Evolutionary conservation across 2,329 filamentous ascomycete genomes (phyloP).

Genomic region (Bretziella fagacearum): DNA sequence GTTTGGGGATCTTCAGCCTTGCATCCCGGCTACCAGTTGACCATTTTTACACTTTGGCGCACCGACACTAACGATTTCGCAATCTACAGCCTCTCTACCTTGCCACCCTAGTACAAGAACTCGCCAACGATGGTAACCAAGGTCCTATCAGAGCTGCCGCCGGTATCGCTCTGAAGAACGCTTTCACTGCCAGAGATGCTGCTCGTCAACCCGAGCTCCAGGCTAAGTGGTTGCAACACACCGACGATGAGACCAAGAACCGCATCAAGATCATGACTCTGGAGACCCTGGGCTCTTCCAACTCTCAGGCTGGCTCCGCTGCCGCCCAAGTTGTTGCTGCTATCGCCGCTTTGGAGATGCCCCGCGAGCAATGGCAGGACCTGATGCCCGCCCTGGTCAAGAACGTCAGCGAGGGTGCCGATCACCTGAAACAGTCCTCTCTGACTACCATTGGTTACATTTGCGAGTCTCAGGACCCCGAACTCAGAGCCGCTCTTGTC

Average conservation of each 20-base stretch:
- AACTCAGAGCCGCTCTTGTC: conserved; percentile 64
- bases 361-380: conserved; percentile 82
- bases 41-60: background rate
- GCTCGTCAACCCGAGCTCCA: conserved; percentile 77
- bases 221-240: conserved; percentile 76
- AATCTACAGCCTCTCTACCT: conserved; percentile 67
- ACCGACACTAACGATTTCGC: conserved; percentile 1
- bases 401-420: conserved; percentile 73
- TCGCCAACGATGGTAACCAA: conserved; percentile 76
- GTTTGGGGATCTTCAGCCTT: background rate
- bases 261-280: conserved; percentile 83
- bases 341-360: conserved; percentile 87
- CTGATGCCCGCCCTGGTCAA: conserved; percentile 78
- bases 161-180: conserved; percentile 94
- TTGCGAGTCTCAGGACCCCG: conserved; percentile 83
- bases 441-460: conserved; percentile 96
- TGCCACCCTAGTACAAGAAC: conserved; percentile 76
- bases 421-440: conserved; percentile 85
- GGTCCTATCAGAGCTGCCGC: conserved; percentile 81
- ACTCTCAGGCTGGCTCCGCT: conserved; percentile 69
- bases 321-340: conserved; percentile 91
- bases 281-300: conserved; percentile 64
- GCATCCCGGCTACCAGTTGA: background rate
- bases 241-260: conserved; percentile 65
- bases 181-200: conserved; percentile 86